phyloP scores from a whole-genome alignment of 2,329 filamentous ascomycete species.

The Leptosphaerulina australis region DNA sequence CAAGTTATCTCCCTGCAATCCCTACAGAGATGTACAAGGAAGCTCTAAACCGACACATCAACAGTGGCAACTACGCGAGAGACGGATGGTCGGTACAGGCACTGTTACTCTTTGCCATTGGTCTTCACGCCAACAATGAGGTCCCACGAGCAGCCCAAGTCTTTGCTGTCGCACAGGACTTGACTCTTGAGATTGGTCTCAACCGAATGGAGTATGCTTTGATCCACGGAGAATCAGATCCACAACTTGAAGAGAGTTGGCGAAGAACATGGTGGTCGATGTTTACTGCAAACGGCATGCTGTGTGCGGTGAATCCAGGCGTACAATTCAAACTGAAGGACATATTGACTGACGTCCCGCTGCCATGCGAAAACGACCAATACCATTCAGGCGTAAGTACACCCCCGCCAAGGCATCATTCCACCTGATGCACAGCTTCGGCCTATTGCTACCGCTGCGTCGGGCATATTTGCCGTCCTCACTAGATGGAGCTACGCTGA shows the following conservation, averaged over 20 bases:
- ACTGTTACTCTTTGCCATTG: conserved; percentile 76
- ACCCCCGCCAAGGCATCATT: conserved; percentile 13
- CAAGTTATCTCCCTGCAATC: conserved; percentile 58
- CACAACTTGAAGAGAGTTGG: conserved; percentile 79
- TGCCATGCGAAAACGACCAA: conserved; percentile 84
- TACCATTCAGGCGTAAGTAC: conserved; percentile 56
- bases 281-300: conserved; percentile 81
- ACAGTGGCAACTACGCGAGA: conserved; percentile 39
- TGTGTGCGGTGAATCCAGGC: conserved; percentile 77
- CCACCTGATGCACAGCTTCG: conserved; percentile 8
- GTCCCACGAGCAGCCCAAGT: conserved; percentile 71
- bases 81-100: conserved; percentile 72
- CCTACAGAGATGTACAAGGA: conserved; percentile 55
- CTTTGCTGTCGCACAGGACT: conserved; percentile 69
- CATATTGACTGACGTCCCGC: conserved; percentile 68
- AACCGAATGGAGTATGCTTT: conserved; percentile 71
- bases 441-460: neutral
- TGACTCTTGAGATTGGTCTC: conserved; percentile 78
- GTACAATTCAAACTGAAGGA: conserved; percentile 74
- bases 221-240: conserved; percentile 66
- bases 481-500: conserved; percentile 8
- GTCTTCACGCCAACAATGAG: conserved; percentile 76
- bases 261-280: conserved; percentile 90
- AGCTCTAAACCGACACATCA: conserved; percentile 40
- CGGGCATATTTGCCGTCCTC: neutral